A percentile compares a stretch with the other conserved stretches of the same genome.
Conservation (phyloP, 2,329 filamentous ascomycete species). For the Dothideomycetes sp. region DNA sequence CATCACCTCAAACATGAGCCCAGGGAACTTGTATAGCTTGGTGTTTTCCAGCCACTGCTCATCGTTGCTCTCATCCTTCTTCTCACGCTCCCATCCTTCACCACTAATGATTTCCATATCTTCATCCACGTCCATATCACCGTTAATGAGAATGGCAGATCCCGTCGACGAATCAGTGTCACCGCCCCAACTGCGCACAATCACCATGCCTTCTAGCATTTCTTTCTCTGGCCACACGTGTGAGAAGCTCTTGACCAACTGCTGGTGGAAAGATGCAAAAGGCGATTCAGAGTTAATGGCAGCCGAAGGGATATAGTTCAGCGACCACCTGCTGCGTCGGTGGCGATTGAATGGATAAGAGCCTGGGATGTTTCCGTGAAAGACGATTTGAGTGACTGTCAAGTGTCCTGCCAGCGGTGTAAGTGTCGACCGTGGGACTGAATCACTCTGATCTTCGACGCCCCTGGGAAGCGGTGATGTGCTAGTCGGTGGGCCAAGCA, state of each 20-base stretch:
- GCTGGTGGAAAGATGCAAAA: conserved; percentile 63
- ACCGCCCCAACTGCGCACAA: conserved; percentile 29
- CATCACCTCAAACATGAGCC: conserved; percentile 88
- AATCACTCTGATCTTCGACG: conserved; percentile 17
- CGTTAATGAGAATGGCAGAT: conserved; percentile 27
- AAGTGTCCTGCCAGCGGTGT: conserved; percentile 41
- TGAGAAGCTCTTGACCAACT: conserved; percentile 62
- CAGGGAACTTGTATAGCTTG: conserved; percentile 86
- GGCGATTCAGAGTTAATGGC: conserved; percentile 64
- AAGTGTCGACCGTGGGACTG: conserved; percentile 15
- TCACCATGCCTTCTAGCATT: conserved; percentile 31
- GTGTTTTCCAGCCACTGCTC: conserved; percentile 58
- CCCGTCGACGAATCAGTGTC: conserved; percentile 19
- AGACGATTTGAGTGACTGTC: conserved; percentile 81
- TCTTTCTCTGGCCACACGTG: conserved; percentile 46
- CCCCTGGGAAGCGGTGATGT: conserved; percentile 13
- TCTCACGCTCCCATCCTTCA: conserved; percentile 19
- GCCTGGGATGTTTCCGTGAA: conserved; percentile 90
- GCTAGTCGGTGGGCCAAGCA: conserved; percentile 67
- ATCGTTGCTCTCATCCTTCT: conserved; percentile 36
- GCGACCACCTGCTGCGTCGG: conserved; percentile 77
- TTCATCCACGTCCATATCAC: conserved; percentile 27
- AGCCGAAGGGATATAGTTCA: conserved; percentile 41
- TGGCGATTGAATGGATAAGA: conserved; percentile 96
- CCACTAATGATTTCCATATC: conserved; percentile 19